Evolutionary conservation across 495 filamentous ascomycete species (phyloP).

Genomic region (Arthonia radiata): DNA sequence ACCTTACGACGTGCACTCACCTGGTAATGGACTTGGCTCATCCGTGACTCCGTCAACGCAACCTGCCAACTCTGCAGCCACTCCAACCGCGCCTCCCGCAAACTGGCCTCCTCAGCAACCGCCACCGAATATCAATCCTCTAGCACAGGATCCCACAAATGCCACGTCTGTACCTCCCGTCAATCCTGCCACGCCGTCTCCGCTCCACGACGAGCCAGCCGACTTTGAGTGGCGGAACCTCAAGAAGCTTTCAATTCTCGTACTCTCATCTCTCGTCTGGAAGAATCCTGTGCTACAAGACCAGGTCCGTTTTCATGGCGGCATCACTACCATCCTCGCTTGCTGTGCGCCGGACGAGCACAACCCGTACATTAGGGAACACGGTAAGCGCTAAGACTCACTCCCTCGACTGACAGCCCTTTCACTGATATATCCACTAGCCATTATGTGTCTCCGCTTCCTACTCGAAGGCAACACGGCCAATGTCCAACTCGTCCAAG

Average conservation of each 20-base stretch:
- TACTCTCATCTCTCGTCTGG: conserved; percentile 64
- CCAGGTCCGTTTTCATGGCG: conserved; percentile 58
- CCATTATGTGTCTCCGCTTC: conserved; percentile 74
- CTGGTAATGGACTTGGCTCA: no score
- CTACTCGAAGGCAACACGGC: conserved; percentile 62
- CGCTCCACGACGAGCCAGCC: conserved; percentile 48
- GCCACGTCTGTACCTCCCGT: conserved; percentile 13
- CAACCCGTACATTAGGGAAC: conserved; percentile 75
- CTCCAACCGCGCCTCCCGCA: conserved; percentile 1
- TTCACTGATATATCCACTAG: no score
- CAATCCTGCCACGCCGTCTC: conserved; percentile 26
- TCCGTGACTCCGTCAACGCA: background rate
- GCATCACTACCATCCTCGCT: conserved; percentile 60
- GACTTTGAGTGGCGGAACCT: conserved; percentile 86
- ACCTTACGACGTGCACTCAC: conserved; percentile 10
- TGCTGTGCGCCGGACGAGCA: conserved; percentile 72
- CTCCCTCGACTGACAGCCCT: no score
- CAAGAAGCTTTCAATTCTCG: conserved; percentile 74
- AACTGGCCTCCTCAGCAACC: conserved; percentile 2
- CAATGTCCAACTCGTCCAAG: conserved; percentile 49
- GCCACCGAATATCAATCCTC: conserved; percentile 12
- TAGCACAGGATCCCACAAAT: conserved; percentile 16
- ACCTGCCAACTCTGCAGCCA: conserved; percentile 1
- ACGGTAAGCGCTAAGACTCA: no score
- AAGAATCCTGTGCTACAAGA: conserved; percentile 56